Conservation (phyloP, 2,329 filamentous ascomycete species). For the Alternaria arborescens region DNA sequence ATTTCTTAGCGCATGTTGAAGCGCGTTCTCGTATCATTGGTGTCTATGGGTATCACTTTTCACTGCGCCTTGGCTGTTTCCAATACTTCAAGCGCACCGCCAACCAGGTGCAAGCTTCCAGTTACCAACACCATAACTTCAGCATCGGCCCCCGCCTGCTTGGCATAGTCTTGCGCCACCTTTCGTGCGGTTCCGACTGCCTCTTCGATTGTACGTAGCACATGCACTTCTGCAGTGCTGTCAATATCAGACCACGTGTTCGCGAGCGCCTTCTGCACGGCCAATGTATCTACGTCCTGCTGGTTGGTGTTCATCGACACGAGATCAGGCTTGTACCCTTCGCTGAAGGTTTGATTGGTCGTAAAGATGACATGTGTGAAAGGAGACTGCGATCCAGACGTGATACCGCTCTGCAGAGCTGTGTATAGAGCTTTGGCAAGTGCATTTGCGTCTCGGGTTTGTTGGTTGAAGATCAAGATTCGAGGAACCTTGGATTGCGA, state of each 20-base stretch:
- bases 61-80: constrained; percentile 54
- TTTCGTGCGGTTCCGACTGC: constrained; percentile 67
- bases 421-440: constrained; percentile 71
- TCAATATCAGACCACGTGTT: constrained; percentile 62
- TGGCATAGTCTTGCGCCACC: constrained; percentile 44
- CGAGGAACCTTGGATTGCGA: constrained; percentile 50
- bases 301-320: constrained; percentile 69
- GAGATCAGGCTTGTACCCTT: constrained; percentile 70
- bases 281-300: constrained; percentile 65
- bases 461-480: constrained; percentile 89
- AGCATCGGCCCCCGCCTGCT: constrained; percentile 36
- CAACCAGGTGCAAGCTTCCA: constrained; percentile 85
- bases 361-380: constrained; percentile 84
- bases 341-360: constrained; percentile 74
- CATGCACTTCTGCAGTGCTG: constrained; percentile 59
- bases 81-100: constrained; percentile 77
- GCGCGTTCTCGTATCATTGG: constrained; percentile 12
- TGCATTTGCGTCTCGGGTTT: constrained; percentile 77
- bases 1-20: constrained; percentile 30
- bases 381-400: constrained; percentile 42
- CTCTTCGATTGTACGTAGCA: constrained; percentile 73
- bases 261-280: constrained; percentile 74
- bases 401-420: constrained; percentile 56
- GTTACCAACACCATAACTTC: constrained; percentile 75
- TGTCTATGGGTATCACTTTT: constrained; percentile 28